These are phyloP conservation scores for Trametes maxima DNA, from an alignment of 768 basidiomycete species.

Conservation along the genomic window DNA sequence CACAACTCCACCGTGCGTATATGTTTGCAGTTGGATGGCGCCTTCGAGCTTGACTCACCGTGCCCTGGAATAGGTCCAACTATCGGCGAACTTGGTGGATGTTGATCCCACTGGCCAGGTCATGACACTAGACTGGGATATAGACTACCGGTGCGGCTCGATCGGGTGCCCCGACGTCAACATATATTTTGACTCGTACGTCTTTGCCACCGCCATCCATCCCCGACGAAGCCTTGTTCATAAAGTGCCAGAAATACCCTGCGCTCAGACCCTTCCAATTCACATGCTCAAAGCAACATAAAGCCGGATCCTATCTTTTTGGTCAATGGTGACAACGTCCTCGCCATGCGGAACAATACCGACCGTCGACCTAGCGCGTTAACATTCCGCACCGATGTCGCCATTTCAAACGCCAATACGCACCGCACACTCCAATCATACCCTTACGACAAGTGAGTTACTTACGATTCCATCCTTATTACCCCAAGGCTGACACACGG, in stretches of 20 bases:
- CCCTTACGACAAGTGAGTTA: conserved; percentile 22
- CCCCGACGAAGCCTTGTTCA: too few species aligned
- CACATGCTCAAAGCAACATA: not conserved
- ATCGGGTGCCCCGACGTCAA: conserved; percentile 20
- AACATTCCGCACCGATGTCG: conserved; percentile 19
- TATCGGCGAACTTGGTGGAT: conserved; percentile 18
- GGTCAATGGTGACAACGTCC: conserved; percentile 15
- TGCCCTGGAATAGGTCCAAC: conserved; percentile 3
- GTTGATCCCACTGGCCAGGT: conserved; percentile 14
- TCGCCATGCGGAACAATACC: conserved; percentile 2
- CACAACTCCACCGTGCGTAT: conserved; percentile 8
- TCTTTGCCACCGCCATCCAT: not conserved
- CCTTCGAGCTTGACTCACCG: not conserved
- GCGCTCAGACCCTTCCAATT: not conserved
- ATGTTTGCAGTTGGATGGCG: not conserved
- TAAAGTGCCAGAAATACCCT: conserved; percentile 12
- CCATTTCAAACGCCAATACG: conserved; percentile 14
- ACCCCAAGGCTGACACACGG: too few species aligned
- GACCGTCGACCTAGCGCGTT: conserved; percentile 16
- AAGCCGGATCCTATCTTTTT: conserved; percentile 18
- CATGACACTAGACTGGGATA: conserved; percentile 21
- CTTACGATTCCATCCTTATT: not conserved
- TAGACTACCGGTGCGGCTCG: conserved; percentile 7
- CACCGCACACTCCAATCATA: conserved; percentile 20
- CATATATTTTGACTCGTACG: conserved; percentile 22